Conservation (phyloP, 768 basidiomycete genomes). For the Suillus americanus region DNA sequence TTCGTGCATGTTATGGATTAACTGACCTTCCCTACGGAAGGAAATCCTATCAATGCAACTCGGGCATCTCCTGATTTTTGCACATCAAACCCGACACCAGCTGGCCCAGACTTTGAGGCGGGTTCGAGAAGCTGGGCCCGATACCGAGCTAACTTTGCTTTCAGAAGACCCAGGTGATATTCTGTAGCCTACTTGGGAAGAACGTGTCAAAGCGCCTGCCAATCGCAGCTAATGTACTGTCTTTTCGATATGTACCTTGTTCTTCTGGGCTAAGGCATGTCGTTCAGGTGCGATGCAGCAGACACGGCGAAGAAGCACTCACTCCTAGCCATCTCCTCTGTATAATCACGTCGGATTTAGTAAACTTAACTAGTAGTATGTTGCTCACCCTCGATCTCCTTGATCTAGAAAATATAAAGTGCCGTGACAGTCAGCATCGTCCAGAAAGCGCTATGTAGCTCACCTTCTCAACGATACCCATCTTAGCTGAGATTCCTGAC, state of each 20-base stretch:
- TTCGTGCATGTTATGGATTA: neutral
- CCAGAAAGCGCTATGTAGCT: neutral
- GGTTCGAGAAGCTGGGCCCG: constrained; percentile 95
- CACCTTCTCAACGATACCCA: constrained; percentile 96
- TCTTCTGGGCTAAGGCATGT: constrained; percentile 78
- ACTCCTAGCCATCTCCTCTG: constrained; percentile 99
- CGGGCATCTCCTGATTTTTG: constrained; percentile 87
- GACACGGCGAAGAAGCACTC: constrained; percentile 33
- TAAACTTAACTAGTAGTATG: constrained; percentile 1
- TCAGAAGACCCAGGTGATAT: constrained; percentile 90
- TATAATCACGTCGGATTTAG: neutral
- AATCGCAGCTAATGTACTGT: constrained; percentile 5
- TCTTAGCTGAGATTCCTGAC: constrained; percentile 35
- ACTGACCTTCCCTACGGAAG: constrained; percentile 84
- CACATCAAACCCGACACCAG: constrained; percentile 86
- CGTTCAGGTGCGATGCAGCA: constrained; percentile 4
- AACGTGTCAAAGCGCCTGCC: constrained; percentile 12
- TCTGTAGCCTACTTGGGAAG: constrained; percentile 70
- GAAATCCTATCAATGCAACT: constrained; percentile 92
- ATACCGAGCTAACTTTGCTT: constrained; percentile 93
- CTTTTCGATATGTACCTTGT: constrained; percentile 61
- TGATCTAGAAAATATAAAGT: constrained; percentile 58
- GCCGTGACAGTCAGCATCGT: neutral
- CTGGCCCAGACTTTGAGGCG: constrained; percentile 74
- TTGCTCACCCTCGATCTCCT: constrained; percentile 88